These are phyloP conservation scores for Ceratobasidium sp. DNA, from an alignment of 1,284 basidiomycete species.

Conservation along the genomic window DNA sequence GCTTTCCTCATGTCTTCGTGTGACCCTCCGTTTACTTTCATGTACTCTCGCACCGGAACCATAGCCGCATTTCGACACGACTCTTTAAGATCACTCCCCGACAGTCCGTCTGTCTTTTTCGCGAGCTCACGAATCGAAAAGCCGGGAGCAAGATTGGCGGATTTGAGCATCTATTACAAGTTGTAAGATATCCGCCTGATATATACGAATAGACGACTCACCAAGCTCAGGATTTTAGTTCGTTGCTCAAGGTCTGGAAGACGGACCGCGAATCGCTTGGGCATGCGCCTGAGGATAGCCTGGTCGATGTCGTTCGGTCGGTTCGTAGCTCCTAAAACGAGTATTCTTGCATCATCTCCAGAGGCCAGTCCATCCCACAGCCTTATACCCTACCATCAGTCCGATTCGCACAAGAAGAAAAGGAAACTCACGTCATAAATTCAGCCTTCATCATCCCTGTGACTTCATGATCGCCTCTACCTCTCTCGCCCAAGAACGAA, in stretches of 20 bases:
- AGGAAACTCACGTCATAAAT: conserved; percentile 89
- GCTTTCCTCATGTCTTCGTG: conserved; percentile 59
- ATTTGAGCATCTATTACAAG: conserved; percentile 79
- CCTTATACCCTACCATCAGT: conserved; percentile 60
- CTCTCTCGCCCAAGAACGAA: conserved; percentile 90
- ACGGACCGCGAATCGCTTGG: conserved; percentile 93
- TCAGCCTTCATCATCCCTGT: conserved; percentile 99
- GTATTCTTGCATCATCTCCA: conserved; percentile 76
- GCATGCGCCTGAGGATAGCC: conserved; percentile 96
- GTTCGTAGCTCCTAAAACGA: conserved; percentile 97
- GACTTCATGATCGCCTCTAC: conserved; percentile 91
- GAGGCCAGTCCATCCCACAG: conserved; percentile 98
- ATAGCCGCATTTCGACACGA: conserved; percentile 94
- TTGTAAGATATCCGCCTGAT: neutral
- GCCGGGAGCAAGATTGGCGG: conserved; percentile 74
- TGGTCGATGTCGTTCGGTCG: conserved; percentile 95
- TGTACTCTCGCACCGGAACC: conserved; percentile 89
- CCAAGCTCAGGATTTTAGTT: conserved; percentile 88
- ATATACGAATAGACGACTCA: conserved; percentile 58
- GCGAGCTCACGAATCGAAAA: conserved; percentile 81
- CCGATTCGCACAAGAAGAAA: conserved; percentile 23
- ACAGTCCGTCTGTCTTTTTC: conserved; percentile 79
- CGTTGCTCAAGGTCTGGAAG: conserved; percentile 88
- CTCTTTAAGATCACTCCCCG: conserved; percentile 94
- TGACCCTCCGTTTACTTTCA: conserved; percentile 70